These are phyloP conservation scores for Pulveroboletus sp. DNA, from an alignment of 768 basidiomycete species.

Conservation along the genomic window DNA sequence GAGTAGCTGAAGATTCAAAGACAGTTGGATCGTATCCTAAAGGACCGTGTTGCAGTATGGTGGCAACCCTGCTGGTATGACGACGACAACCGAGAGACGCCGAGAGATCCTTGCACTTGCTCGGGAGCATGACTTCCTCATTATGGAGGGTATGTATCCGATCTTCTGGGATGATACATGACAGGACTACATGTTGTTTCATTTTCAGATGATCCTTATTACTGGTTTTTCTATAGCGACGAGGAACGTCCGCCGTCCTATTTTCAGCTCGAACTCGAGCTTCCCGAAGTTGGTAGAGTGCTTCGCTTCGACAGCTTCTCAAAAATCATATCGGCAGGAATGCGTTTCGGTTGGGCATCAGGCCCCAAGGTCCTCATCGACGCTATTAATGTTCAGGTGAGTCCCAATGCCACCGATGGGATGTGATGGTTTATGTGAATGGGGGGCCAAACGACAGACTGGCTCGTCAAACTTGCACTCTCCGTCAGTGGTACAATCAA, in stretches of 20 bases:
- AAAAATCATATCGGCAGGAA: no score
- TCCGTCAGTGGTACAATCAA: slow-evolving; percentile 57
- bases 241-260: slow-evolving; percentile 64
- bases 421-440: background rate
- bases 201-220: slow-evolving; percentile 71
- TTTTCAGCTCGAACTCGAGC: slow-evolving; percentile 72
- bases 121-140: slow-evolving; percentile 66
- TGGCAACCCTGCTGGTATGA: slow-evolving; percentile 79
- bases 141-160: slow-evolving; percentile 60
- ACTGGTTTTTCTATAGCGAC: slow-evolving; percentile 63
- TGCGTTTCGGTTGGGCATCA: slow-evolving; percentile 71
- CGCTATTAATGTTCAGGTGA: slow-evolving; percentile 63
- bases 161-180: background rate
- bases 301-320: no score
- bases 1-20: slow-evolving; percentile 11
- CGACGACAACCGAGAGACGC: slow-evolving; percentile 58
- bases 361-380: slow-evolving; percentile 62
- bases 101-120: slow-evolving; percentile 64
- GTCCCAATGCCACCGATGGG: slow-evolving; percentile 19
- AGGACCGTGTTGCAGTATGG: slow-evolving; percentile 48
- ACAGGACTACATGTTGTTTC: background rate
- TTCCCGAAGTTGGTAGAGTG: slow-evolving; percentile 69
- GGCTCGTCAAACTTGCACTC: slow-evolving; percentile 61
- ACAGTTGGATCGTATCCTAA: background rate
- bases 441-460: slow-evolving; percentile 40